These are phyloP conservation scores for Letharia lupina DNA, from an alignment of 495 filamentous ascomycete species.

Conservation along the genomic window DNA sequence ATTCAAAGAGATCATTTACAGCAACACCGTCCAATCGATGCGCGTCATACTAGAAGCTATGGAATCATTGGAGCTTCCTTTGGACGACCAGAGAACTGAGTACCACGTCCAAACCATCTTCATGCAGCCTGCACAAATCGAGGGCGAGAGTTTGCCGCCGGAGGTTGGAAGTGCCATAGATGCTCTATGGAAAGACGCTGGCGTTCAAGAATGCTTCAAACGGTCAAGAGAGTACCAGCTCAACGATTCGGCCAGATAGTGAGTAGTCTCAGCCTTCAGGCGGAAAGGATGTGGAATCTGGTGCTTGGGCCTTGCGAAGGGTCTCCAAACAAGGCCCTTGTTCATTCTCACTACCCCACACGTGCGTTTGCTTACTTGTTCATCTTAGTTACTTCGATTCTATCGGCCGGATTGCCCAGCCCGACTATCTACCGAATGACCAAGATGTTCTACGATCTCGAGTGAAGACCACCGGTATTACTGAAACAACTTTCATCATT, in stretches of 20 bases:
- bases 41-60: slow-evolving; percentile 93
- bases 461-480: slow-evolving; percentile 99
- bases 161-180: slow-evolving; percentile 93
- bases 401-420: slow-evolving; percentile 81
- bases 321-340: neutral
- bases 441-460: slow-evolving; percentile 95
- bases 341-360: neutral
- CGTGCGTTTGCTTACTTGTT: slow-evolving; percentile 18
- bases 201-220: slow-evolving; percentile 93
- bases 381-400: slow-evolving; percentile 84
- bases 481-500: slow-evolving; percentile 96
- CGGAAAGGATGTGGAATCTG: neutral
- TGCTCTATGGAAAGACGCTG: slow-evolving; percentile 86
- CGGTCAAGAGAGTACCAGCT: slow-evolving; percentile 92
- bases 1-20: slow-evolving; percentile 95
- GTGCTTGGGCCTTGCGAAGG: neutral
- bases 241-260: slow-evolving; percentile 98
- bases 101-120: slow-evolving; percentile 94
- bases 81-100: slow-evolving; percentile 80
- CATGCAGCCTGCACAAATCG: slow-evolving; percentile 92
- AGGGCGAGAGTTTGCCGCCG: slow-evolving; percentile 86
- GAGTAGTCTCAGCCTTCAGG: slow-evolving; percentile 35
- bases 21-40: slow-evolving; percentile 94
- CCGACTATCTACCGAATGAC: slow-evolving; percentile 93
- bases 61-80: slow-evolving; percentile 83